Conservation (phyloP, 805 yeast genomes). For the Hanseniaspora vineae region DNA sequence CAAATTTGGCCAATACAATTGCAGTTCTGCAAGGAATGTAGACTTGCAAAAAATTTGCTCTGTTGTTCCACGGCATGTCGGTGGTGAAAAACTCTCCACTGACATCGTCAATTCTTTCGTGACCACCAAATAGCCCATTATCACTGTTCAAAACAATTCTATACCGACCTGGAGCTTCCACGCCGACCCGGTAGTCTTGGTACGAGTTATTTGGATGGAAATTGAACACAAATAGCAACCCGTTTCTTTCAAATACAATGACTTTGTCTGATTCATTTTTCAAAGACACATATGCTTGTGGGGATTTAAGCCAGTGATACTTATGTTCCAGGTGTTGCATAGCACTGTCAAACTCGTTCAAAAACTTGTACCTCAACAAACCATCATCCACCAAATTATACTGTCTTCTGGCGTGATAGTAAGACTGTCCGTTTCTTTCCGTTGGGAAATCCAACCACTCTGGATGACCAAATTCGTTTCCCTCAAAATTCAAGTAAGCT, state of each 20-base stretch:
- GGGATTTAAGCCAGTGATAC: constrained; percentile 58
- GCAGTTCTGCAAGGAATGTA: constrained; percentile 71
- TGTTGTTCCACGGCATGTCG: constrained; percentile 65
- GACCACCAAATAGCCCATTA: constrained; percentile 65
- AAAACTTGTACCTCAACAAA: constrained; percentile 61
- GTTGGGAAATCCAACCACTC: constrained; percentile 98
- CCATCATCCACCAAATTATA: constrained; percentile 77
- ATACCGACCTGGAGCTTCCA: constrained; percentile 66
- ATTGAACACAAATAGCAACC: constrained; percentile 74
- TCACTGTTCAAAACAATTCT: constrained; percentile 68
- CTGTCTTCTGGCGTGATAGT: constrained; percentile 91
- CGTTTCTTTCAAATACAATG: constrained; percentile 78
- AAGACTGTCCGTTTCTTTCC: constrained; percentile 73
- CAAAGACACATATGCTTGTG: constrained; percentile 74
- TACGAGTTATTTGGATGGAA: constrained; percentile 78
- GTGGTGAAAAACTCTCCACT: constrained; percentile 51
- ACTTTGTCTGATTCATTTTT: constrained; percentile 86
- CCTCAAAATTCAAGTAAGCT: constrained; percentile 91
- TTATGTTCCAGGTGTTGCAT: constrained; percentile 66
- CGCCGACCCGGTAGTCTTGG: constrained; percentile 85
- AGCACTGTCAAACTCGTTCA: constrained; percentile 73
- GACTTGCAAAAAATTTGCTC: constrained; percentile 66
- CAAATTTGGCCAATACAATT: constrained; percentile 36
- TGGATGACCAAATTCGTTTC: constrained; percentile 97
- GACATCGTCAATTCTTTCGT: constrained; percentile 49